Conservation (phyloP, 768 basidiomycete species). For the Leucosporidium yakuticum region DNA sequence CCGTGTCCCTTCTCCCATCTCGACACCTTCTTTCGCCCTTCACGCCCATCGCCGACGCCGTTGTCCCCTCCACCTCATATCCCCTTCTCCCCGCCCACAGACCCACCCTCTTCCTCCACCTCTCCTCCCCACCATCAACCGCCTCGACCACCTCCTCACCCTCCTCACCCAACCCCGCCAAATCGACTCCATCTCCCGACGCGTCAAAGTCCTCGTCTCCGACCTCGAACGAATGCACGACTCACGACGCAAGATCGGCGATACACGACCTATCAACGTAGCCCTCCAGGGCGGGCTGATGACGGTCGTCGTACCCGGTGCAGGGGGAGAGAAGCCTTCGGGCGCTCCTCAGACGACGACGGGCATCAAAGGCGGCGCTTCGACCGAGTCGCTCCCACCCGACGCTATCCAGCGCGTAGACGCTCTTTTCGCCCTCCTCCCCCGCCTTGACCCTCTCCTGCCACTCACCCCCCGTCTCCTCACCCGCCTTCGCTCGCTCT, state of each 20-base stretch:
- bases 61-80: background rate
- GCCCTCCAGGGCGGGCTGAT: conserved; percentile 35
- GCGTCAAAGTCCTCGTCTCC: conserved; percentile 82
- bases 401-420: conserved; percentile 43
- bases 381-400: conserved; percentile 34
- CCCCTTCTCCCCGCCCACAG: conserved; percentile 5
- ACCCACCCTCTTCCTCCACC: conserved; percentile 52
- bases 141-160: conserved; percentile 76
- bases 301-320: conserved; percentile 24
- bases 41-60: background rate
- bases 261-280: conserved; percentile 35
- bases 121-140: conserved; percentile 70
- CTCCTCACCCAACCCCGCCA: conserved; percentile 92
- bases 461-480: conserved; percentile 67
- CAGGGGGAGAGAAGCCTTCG: conserved; percentile 5
- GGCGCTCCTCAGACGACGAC: background rate
- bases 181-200: conserved; percentile 87
- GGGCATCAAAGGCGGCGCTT: background rate
- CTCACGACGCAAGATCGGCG: conserved; percentile 41
- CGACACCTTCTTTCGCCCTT: background rate
- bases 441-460: conserved; percentile 47
- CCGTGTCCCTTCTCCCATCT: background rate
- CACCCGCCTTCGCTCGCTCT: conserved; percentile 76
- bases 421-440: conserved; percentile 45
- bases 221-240: conserved; percentile 77